Conservation (phyloP, 2,329 filamentous ascomycete species). For the Penicillium fuscoglaucum region DNA sequence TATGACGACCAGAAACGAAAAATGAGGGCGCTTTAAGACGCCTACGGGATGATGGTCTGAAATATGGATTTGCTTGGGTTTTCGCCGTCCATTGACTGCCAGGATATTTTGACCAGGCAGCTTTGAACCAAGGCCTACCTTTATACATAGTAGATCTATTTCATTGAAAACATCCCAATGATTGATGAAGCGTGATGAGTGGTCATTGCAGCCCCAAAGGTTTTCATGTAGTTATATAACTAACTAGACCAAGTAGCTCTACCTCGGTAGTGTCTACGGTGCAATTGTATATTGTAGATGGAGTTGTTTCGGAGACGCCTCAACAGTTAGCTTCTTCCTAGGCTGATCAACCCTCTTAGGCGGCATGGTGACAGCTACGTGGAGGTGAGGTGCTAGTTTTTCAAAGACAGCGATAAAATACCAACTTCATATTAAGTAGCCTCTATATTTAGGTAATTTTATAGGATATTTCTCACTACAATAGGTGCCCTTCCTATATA, state of each 20-base stretch:
- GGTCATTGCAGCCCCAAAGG: not conserved
- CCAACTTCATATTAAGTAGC: not conserved
- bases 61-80: slow-evolving; percentile 11
- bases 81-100: slow-evolving; percentile 3
- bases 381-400: not conserved
- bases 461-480: not conserved
- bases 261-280: not conserved
- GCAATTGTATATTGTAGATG: not conserved
- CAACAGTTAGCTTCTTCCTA: not conserved
- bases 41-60: slow-evolving; percentile 14
- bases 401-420: not conserved
- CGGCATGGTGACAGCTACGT: not conserved
- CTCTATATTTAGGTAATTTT: not conserved
- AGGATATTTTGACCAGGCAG: not conserved
- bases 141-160: slow-evolving; percentile 2
- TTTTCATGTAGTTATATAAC: not conserved
- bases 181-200: slow-evolving; percentile 12
- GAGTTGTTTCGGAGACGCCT: not conserved
- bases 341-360: not conserved
- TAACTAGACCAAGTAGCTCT: not conserved
- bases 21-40: slow-evolving; percentile 19
- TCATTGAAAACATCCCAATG: slow-evolving; percentile 11
- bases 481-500: not conserved
- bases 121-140: not conserved
- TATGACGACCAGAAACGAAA: slow-evolving; percentile 30